Conservation (phyloP, 2,329 filamentous ascomycete species). For the Taxawa tesnikishii region DNA sequence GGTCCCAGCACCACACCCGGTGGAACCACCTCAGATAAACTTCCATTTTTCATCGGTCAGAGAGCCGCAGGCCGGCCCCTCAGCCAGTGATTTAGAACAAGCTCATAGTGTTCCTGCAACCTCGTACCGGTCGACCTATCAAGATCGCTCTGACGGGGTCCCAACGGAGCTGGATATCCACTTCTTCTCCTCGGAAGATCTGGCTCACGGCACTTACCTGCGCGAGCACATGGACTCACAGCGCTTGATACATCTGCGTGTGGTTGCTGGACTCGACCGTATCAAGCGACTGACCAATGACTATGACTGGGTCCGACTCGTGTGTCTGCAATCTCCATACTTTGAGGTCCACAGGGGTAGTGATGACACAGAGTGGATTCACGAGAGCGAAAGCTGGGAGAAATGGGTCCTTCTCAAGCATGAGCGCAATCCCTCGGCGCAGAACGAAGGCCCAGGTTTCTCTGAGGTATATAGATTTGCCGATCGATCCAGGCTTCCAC, state of each 20-base stretch:
- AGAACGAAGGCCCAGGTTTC: slow-evolving; percentile 62
- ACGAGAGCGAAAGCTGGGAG: slow-evolving; percentile 63
- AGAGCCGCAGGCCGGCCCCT: no score
- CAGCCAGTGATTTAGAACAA: no score
- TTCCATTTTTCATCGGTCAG: no score
- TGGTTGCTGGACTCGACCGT: slow-evolving; percentile 79
- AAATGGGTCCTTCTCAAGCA: slow-evolving; percentile 63
- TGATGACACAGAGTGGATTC: slow-evolving; percentile 67
- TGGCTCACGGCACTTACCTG: slow-evolving; percentile 84
- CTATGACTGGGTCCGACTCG: slow-evolving; percentile 59
- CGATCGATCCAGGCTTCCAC: no score
- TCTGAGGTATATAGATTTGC: no score
- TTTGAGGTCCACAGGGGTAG: slow-evolving; percentile 66
- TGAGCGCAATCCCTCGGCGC: slow-evolving; percentile 60
- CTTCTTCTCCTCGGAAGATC: slow-evolving; percentile 93
- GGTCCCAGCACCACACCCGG: no score
- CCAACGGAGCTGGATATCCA: slow-evolving; percentile 62
- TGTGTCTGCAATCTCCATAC: slow-evolving; percentile 57
- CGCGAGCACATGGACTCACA: slow-evolving; percentile 90
- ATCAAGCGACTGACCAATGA: slow-evolving; percentile 63
- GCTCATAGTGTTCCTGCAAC: no score
- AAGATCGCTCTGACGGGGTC: no score
- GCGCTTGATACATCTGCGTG: slow-evolving; percentile 70
- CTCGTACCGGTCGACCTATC: no score
- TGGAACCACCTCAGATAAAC: no score